A percentile compares a stretch with the other conserved stretches of the same genome.
Evolutionary conservation across 2,329 filamentous ascomycete species (phyloP).

Genomic region (Teratosphaeria gauchensis): DNA sequence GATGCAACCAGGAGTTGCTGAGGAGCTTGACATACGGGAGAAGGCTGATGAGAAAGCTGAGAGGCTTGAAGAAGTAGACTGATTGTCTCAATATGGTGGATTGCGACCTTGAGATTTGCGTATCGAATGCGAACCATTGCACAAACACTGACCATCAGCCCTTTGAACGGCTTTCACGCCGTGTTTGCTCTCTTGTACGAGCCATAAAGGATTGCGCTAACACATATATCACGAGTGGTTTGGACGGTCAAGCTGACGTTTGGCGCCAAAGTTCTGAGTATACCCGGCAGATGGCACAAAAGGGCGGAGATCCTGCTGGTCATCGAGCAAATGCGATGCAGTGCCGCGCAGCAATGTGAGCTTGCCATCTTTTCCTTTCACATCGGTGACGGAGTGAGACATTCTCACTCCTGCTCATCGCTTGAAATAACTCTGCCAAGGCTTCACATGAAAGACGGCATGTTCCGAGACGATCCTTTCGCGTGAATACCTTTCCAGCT

Average conservation of each 20-base stretch:
- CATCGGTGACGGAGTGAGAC: too few relatives aligned
- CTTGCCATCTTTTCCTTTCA: neutral
- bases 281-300: too few relatives aligned
- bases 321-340: too few relatives aligned
- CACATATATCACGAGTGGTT: neutral
- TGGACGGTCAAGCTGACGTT: too few relatives aligned
- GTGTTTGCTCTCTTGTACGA: neutral
- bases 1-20: slow-evolving; percentile 13
- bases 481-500: too few relatives aligned
- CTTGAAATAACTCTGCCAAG: too few relatives aligned
- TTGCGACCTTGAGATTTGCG: neutral
- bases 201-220: neutral
- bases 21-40: slow-evolving; percentile 7
- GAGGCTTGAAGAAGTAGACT: slow-evolving; percentile 4
- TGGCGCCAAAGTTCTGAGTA: too few relatives aligned
- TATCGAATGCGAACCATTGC: neutral
- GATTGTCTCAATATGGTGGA: neutral
- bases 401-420: too few relatives aligned
- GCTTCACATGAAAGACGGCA: neutral
- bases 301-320: too few relatives aligned
- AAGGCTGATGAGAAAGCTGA: slow-evolving; percentile 5
- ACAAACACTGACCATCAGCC: neutral
- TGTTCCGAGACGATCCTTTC: neutral
- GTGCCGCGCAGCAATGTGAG: neutral
- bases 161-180: neutral